Conservation (phyloP, 495 filamentous ascomycete genomes). For the Penicillium egyptiacum region DNA sequence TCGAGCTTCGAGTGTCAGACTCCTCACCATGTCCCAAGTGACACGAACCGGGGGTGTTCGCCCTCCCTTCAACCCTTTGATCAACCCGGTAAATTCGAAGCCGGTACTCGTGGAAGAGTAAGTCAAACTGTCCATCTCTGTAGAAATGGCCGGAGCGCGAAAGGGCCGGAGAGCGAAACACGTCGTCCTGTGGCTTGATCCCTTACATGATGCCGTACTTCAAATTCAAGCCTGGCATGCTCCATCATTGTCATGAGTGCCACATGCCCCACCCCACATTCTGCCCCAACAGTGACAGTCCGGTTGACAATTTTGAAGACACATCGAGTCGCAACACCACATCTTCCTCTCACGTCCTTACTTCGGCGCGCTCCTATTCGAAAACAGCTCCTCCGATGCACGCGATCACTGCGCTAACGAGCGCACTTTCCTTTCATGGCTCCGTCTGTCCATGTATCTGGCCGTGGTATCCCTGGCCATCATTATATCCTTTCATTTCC, state of each 20-base stretch:
- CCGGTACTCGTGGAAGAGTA: constrained; percentile 47
- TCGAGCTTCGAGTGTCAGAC: not conserved
- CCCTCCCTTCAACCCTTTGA: constrained; percentile 39
- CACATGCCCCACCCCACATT: not conserved
- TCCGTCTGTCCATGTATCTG: constrained; percentile 88
- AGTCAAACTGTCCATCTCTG: constrained; percentile 12
- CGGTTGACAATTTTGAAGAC: constrained; percentile 21
- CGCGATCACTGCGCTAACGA: constrained; percentile 63
- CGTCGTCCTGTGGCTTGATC: not conserved
- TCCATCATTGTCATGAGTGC: not conserved
- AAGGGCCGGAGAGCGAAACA: not conserved
- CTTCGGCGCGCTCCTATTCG: constrained; percentile 79
- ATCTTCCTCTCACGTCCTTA: constrained; percentile 71
- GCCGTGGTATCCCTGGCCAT: constrained; percentile 87
- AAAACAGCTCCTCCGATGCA: constrained; percentile 84
- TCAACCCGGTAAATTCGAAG: constrained; percentile 36
- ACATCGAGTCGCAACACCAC: constrained; percentile 35
- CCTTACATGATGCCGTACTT: constrained; percentile 1
- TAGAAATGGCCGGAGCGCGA: not conserved
- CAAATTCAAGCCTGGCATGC: not conserved
- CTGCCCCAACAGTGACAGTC: not conserved
- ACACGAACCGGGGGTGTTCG: constrained; percentile 10
- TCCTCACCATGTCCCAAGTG: constrained; percentile 16
- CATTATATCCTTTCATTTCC: constrained; percentile 88
- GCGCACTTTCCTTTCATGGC: constrained; percentile 86